phyloP scores from a whole-genome alignment of 495 filamentous ascomycete genomes.

The Astrocystis sublimbata region DNA sequence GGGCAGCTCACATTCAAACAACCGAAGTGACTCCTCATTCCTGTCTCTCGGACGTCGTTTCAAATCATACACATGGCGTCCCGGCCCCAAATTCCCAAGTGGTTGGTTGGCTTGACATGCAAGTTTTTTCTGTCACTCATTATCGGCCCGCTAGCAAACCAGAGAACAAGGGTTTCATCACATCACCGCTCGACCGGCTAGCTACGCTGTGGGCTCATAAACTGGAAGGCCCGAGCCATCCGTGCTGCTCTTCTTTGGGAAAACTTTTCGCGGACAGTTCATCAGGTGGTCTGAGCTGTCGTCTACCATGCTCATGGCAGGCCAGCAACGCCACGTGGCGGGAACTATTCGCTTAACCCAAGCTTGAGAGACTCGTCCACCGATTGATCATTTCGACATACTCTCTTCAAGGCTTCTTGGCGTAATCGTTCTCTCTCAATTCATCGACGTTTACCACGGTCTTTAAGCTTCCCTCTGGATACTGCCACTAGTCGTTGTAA shows the following conservation, averaged over 20 bases:
- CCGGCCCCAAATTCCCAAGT: background rate
- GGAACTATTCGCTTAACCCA: background rate
- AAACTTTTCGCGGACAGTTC: background rate
- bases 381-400: too few species aligned
- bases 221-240: slow-evolving; percentile 12
- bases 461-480: too few species aligned
- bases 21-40: background rate
- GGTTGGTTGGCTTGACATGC: background rate
- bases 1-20: background rate
- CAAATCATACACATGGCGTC: background rate
- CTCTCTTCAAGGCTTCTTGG: too few species aligned
- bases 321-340: slow-evolving; percentile 8
- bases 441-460: too few species aligned
- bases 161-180: background rate
- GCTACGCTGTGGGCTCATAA: background rate
- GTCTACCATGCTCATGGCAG: too few species aligned
- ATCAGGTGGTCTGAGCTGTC: background rate
- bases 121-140: background rate
- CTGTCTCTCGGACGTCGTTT: slow-evolving; percentile 7
- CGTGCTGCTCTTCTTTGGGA: background rate
- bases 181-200: background rate
- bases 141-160: background rate
- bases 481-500: too few species aligned
- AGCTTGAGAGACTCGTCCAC: too few species aligned
- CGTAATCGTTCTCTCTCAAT: too few species aligned